Conservation (phyloP, 257 asterid species). For the Scutellaria galericulata region DNA sequence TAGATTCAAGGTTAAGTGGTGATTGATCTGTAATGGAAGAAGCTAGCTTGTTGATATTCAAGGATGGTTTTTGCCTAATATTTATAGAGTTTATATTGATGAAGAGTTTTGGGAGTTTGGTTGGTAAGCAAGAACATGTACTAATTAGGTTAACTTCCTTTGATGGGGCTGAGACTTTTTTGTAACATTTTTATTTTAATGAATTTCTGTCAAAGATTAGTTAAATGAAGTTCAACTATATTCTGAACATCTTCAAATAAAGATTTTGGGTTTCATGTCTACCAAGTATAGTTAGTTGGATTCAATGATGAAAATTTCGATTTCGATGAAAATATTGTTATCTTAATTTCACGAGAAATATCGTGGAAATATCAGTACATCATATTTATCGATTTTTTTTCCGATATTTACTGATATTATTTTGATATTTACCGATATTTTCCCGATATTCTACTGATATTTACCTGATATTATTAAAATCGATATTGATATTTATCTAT, state of each 20-base stretch:
- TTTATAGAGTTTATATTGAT: constrained; percentile 36
- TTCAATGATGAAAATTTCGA: no score
- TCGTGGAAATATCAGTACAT: no score
- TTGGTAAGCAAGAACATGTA: constrained; percentile 21
- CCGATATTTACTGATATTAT: no score
- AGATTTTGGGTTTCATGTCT: no score
- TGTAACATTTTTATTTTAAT: neutral
- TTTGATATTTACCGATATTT: no score
- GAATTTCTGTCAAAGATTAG: constrained; percentile 14
- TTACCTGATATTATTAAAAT: no score
- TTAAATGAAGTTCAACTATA: constrained; percentile 23
- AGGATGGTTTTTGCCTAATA: constrained; percentile 9
- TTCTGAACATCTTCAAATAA: neutral
- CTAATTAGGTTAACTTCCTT: constrained; percentile 39
- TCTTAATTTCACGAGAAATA: no score
- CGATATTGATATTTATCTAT: no score
- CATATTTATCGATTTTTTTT: no score
- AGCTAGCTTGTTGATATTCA: neutral
- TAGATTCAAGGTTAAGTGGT: neutral
- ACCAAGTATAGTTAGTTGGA: no score
- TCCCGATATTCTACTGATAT: no score
- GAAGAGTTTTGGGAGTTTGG: neutral
- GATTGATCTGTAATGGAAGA: constrained; percentile 11
- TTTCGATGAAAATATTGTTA: no score
- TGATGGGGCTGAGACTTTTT: neutral